Base-by-base conservation (phyloP, 2,329 filamentous ascomycete species). In the Eutypa lata region DNA sequence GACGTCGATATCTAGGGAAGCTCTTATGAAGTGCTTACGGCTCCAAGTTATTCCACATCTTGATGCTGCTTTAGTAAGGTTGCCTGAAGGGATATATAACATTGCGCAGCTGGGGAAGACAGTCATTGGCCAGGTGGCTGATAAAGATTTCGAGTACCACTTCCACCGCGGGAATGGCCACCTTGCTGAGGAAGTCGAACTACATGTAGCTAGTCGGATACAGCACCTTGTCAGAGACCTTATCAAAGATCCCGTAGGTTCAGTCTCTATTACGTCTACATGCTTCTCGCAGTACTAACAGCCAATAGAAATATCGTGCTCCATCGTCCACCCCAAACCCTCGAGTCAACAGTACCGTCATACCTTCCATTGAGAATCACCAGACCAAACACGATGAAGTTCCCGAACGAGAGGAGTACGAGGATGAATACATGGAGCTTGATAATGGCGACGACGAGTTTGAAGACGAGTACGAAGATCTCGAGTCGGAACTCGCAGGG, bases 11-110 rank as follows among this genome's bases (percentile, higher is more conserved):
- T 54, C 2, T 22, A 49, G 47, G 2, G 53, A 54, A 16, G 49
- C 56, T 5, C 53, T 65, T 5, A 57, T 50, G 8, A 50, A 35
- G 33, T 67, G 63, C 47, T 47, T 67, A 7, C 55, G 62, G n/a
- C 19, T 7, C 2, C 65, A 67, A 47, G 61, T 67, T 14, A 64
- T 66, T 16, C 65, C 65, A 4, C 59, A 67, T 28, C 52, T 67
- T 6, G 65, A 66, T n/a, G 54, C 51, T 2, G 62, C 57, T 1
- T 49, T 60, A 1, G 42, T 45, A 16, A 40, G 40, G n/a, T 52
- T 67, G 0, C 40, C 60, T 21, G 14, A 49, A 16, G 49, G 48
- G 2, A 11, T 57, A 3, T 66, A 60, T 52, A 57, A 67, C 43
- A 45, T 62, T 3, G 57, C 61, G 26, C 56, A 48, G 28, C 56